Conservation (phyloP, 1,284 basidiomycete genomes). For the Trametes versicolor region DNA sequence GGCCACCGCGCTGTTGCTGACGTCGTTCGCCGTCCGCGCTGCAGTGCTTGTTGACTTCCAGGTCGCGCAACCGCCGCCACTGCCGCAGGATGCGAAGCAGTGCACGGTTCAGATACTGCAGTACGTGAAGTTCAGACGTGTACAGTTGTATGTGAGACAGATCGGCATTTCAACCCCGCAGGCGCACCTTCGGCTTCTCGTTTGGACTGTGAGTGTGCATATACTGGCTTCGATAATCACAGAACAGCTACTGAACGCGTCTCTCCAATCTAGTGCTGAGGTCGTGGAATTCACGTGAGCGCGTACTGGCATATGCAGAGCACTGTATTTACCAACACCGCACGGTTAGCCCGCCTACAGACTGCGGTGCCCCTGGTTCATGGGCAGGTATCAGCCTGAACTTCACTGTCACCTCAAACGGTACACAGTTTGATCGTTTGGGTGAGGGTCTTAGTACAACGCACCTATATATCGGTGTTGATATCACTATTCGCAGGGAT, state of each 20-base stretch:
- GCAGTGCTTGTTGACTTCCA: constrained; percentile 74
- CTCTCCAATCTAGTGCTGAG: constrained; percentile 58
- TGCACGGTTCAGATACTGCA: constrained; percentile 73
- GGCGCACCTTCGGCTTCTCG: constrained; percentile 77
- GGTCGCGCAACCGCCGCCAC: constrained; percentile 72
- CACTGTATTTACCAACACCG: neutral
- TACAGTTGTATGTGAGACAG: too few relatives aligned
- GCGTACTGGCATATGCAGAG: neutral
- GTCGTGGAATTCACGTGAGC: constrained; percentile 71
- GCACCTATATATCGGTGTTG: too few relatives aligned
- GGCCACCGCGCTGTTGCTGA: constrained; percentile 29
- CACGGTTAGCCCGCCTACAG: constrained; percentile 67
- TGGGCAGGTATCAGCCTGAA: constrained; percentile 83
- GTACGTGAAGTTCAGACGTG: constrained; percentile 51
- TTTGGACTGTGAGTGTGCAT: constrained; percentile 65
- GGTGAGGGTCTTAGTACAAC: constrained; percentile 38
- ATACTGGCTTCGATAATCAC: neutral
- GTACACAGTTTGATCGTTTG: constrained; percentile 81
- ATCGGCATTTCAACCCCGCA: too few relatives aligned
- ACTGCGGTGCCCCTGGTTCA: constrained; percentile 74
- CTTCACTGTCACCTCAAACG: constrained; percentile 81
- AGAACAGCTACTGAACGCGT: neutral
- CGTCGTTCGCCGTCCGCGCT: constrained; percentile 40
- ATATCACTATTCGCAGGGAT: constrained; percentile 45
- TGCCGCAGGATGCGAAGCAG: constrained; percentile 64